Percentiles rank a stretch among this genome's conserved stretches.
These are phyloP conservation scores for Phytophthora ohioensis DNA, from an alignment of 352 stramenopile genomes.

Conservation along the genomic window DNA sequence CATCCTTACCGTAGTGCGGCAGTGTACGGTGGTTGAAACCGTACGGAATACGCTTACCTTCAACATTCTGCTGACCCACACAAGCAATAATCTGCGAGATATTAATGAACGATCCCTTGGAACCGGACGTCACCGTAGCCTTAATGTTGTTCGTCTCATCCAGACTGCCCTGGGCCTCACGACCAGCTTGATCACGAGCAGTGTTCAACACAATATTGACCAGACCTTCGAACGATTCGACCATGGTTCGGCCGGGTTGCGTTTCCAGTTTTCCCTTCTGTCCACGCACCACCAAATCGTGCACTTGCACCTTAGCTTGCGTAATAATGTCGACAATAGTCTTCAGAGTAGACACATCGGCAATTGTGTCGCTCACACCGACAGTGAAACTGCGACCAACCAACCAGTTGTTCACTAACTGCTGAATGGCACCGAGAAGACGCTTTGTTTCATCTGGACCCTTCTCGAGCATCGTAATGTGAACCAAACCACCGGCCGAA, in stretches of 20 bases:
- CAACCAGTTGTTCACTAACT: conserved; percentile 99
- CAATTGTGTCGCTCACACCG: conserved; percentile 98
- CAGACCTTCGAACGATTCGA: conserved; percentile 98
- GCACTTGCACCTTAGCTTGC: conserved; percentile 96
- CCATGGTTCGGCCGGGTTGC: conserved; percentile 98
- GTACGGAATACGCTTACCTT: conserved; percentile 98
- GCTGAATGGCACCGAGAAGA: conserved; percentile 95
- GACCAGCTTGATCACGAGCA: conserved; percentile 85
- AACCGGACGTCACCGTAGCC: conserved; percentile 98
- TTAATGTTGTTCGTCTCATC: conserved; percentile 99
- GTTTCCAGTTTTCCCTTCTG: conserved; percentile 98
- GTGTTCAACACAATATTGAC: conserved; percentile 97
- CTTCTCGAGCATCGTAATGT: conserved; percentile 96
- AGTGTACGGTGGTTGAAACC: conserved; percentile 96
- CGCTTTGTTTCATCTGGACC: conserved; percentile 90
- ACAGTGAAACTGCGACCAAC: conserved; percentile 98
- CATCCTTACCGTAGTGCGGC: conserved; percentile 96
- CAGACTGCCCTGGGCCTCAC: conserved; percentile 84
- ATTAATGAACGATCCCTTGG: conserved; percentile 99
- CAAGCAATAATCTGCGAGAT: conserved; percentile 99
- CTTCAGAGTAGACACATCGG: conserved; percentile 97
- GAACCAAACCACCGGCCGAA: conserved; percentile 96
- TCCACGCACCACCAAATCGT: conserved; percentile 96
- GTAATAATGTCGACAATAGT: conserved; percentile 99
- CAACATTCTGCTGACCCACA: conserved; percentile 98